Evolutionary conservation across 257 asterid species (phyloP).

Genomic region (Pogostemon cablin): DNA sequence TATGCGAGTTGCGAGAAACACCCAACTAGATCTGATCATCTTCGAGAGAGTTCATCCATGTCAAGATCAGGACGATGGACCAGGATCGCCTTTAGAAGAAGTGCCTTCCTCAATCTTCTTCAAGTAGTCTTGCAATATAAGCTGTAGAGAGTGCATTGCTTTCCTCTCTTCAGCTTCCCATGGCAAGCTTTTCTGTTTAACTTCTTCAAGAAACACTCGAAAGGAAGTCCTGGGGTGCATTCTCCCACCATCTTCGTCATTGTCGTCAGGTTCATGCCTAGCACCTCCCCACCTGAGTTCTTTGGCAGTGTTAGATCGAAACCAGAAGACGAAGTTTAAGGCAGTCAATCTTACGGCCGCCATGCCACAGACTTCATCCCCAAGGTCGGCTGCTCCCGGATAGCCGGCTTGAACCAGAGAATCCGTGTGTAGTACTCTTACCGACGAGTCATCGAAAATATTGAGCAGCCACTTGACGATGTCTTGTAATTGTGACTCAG

Average conservation of each 20-base stretch:
- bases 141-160: too few relatives aligned
- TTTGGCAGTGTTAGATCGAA: constrained; percentile 45
- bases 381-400: constrained; percentile 50
- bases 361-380: constrained; percentile 66
- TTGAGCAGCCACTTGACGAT: constrained; percentile 51
- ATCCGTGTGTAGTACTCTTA: constrained; percentile 56
- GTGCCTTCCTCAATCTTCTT: too few relatives aligned
- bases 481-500: constrained; percentile 23
- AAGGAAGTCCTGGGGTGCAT: too few relatives aligned
- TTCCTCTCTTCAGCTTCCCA: neutral
- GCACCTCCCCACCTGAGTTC: too few relatives aligned
- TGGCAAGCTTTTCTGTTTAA: constrained; percentile 48
- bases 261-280: too few relatives aligned
- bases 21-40: too few relatives aligned
- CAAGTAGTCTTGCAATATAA: too few relatives aligned
- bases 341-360: constrained; percentile 52
- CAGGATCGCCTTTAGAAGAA: too few relatives aligned
- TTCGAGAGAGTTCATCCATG: constrained; percentile 46
- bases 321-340: constrained; percentile 58
- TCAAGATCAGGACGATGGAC: neutral
- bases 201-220: constrained; percentile 38
- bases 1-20: too few relatives aligned
- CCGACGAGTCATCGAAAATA: constrained; percentile 38
- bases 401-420: constrained; percentile 57
- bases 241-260: too few relatives aligned